A percentile compares a stretch with the other conserved stretches of the same genome.
Evolutionary conservation across 768 basidiomycete genomes (phyloP).

Genomic region (Paxillus ammoniavirescens): DNA sequence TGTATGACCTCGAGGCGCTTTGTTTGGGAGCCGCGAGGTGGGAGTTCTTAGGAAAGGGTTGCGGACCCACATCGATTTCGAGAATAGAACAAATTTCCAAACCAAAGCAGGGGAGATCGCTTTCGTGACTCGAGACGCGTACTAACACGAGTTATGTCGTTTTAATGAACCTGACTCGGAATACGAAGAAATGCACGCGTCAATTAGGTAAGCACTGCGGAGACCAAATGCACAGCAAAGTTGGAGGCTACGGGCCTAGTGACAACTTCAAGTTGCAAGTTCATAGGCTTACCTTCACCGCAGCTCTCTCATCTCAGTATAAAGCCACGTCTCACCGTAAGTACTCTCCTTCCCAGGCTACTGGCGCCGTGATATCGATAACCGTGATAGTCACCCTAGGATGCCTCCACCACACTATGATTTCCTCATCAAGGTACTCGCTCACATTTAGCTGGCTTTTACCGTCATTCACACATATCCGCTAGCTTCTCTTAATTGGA

Average conservation of each 20-base stretch:
- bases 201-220: slow-evolving; percentile 22
- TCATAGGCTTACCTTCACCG: too few species aligned
- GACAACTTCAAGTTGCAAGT: too few species aligned
- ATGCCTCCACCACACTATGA: slow-evolving; percentile 97
- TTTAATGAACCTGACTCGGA: too few species aligned
- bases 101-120: neutral
- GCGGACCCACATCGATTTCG: neutral
- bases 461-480: neutral
- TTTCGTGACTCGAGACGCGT: neutral
- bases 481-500: slow-evolving; percentile 89
- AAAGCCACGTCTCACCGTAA: neutral
- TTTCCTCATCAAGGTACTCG: slow-evolving; percentile 84
- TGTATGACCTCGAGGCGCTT: neutral
- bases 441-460: slow-evolving; percentile 7
- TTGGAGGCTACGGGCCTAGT: too few species aligned
- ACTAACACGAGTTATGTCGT: neutral
- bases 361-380: neutral
- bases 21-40: neutral
- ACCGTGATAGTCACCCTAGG: slow-evolving; percentile 6
- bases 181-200: neutral
- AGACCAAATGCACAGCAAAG: neutral
- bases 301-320: too few species aligned
- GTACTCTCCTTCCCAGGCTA: neutral
- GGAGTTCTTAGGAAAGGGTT: neutral
- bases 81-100: neutral